Base-by-base conservation (phyloP, 2,329 filamentous ascomycete genomes). In the Sporothrix curviconia region DNA sequence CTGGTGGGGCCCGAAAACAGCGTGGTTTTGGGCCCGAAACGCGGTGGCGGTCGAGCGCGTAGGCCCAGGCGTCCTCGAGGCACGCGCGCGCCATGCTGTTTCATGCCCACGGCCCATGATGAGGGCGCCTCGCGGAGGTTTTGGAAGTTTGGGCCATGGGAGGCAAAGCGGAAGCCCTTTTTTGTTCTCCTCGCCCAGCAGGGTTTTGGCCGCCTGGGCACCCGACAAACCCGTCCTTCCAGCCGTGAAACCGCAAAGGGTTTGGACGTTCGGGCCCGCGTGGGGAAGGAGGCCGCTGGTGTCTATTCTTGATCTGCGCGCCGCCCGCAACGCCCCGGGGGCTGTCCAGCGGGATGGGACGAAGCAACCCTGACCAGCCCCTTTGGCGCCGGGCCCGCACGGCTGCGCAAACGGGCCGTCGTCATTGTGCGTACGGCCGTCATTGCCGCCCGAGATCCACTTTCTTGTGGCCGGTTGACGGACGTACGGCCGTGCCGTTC, bases 401-500 rank as follows among this genome's bases (percentile, higher is more conserved):
- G 82, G n/a, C n/a, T 85, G 7, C 82, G 74, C 5, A 84, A 82
- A n/a, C n/a, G n/a, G 2, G 83, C 84, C 12, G 83, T 81, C 0
- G 83, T 84, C 67, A 80, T 79, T n/a, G n/a, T n/a, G 66, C 83
- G 82, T 50, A 82, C 77, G 12, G 83, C 80, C 74, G 76, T 83
- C 1, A 81, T 76, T n/a, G 14, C 75, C 79, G 47, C 82, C 82
- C 1, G 84, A 86, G 62, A 87, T 86, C 82, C 83, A 85, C 66
- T 85, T n/a, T 85, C 73, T 87, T 87, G 52, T 78, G 77, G 0
- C 84, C 84, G 57, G 84, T 85, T 81, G 36, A 85, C 65, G 63
- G 85, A 87, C 50, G 72, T 67, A 34, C 74, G 71, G 0, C 77
- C 79, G 37, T 79, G 72, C n/a, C n/a, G n/a, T n/a, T n/a, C n/a